A percentile compares a stretch with the other conserved stretches of the same genome.
phyloP scores from a whole-genome alignment of 768 basidiomycete species.

The Trametes punicea region DNA sequence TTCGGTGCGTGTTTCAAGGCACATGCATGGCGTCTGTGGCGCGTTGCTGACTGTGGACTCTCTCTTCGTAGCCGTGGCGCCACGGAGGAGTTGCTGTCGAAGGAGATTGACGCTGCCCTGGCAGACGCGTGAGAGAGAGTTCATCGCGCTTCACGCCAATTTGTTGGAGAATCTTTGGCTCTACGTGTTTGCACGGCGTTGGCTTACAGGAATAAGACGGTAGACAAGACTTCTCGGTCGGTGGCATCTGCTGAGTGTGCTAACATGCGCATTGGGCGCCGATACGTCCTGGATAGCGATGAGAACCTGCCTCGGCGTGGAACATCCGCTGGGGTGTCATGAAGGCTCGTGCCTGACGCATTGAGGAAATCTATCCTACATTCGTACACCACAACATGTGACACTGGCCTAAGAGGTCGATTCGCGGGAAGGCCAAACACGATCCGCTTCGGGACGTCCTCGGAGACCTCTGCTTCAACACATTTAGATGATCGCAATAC shows the following conservation, averaged over 20 bases:
- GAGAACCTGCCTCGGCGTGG: too few relatives aligned
- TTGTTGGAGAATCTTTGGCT: too few relatives aligned
- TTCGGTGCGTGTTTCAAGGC: conserved; percentile 3
- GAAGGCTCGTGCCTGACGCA: too few relatives aligned
- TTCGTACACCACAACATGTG: too few relatives aligned
- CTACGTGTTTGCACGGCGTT: not conserved
- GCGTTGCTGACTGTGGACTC: not conserved
- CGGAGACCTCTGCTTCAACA: too few relatives aligned
- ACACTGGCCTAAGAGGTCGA: too few relatives aligned
- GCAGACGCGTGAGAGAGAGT: not conserved
- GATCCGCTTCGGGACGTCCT: too few relatives aligned
- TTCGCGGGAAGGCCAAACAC: too few relatives aligned
- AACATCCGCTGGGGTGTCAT: too few relatives aligned
- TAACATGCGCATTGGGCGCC: not conserved
- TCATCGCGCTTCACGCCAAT: not conserved
- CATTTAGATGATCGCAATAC: too few relatives aligned
- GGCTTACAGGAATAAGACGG: not conserved
- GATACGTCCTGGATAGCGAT: not conserved
- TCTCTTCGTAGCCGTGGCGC: not conserved
- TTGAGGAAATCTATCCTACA: too few relatives aligned
- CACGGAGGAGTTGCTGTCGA: not conserved
- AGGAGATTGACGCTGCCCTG: not conserved
- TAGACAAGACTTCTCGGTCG: not conserved
- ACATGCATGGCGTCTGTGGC: not conserved
- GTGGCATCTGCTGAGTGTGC: not conserved